phyloP scores from a whole-genome alignment of 176 grass and related monocot genomes.

The Musa acuminata region DNA sequence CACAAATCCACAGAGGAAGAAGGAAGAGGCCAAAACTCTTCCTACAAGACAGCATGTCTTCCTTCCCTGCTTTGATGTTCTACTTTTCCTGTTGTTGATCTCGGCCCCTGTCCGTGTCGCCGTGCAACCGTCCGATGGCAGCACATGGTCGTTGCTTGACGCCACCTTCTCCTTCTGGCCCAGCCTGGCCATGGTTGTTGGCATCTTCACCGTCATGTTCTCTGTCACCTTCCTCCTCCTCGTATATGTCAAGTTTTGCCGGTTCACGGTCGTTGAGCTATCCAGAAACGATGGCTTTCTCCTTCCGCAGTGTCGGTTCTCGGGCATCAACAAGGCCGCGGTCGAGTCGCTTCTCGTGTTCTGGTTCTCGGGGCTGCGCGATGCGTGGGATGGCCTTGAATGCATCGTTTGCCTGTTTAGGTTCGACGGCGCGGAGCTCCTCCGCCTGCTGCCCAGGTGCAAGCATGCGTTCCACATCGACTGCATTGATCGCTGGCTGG shows the following conservation, averaged over 20 bases:
- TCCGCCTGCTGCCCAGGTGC: slow-evolving; percentile 45
- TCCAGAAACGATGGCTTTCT: too few relatives aligned
- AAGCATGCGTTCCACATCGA: slow-evolving; percentile 39
- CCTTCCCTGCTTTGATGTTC: too few relatives aligned
- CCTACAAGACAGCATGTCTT: too few relatives aligned
- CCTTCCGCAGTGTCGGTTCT: too few relatives aligned
- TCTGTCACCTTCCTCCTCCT: slow-evolving; percentile 68
- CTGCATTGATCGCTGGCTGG: slow-evolving; percentile 77
- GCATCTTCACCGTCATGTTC: slow-evolving; percentile 78
- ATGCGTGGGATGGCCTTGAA: slow-evolving; percentile 14
- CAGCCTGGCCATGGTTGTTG: slow-evolving; percentile 64
- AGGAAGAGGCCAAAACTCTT: too few relatives aligned
- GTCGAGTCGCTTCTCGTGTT: slow-evolving; percentile 75
- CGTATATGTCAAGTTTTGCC: slow-evolving; percentile 89
- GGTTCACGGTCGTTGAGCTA: not conserved
- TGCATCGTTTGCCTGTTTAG: slow-evolving; percentile 52
- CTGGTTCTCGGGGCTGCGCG: slow-evolving; percentile 49
- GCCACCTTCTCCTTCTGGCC: slow-evolving; percentile 49
- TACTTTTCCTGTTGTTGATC: not conserved
- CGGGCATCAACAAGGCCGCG: slow-evolving; percentile 43
- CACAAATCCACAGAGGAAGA: too few relatives aligned
- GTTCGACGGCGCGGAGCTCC: slow-evolving; percentile 54
- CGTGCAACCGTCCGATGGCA: not conserved
- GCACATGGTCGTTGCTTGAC: not conserved
- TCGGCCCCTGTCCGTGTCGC: not conserved